A percentile compares a stretch with the other conserved stretches of the same genome.
phyloP scores from a whole-genome alignment of 2,329 filamentous ascomycete species.

The Talaromyces sp. region DNA sequence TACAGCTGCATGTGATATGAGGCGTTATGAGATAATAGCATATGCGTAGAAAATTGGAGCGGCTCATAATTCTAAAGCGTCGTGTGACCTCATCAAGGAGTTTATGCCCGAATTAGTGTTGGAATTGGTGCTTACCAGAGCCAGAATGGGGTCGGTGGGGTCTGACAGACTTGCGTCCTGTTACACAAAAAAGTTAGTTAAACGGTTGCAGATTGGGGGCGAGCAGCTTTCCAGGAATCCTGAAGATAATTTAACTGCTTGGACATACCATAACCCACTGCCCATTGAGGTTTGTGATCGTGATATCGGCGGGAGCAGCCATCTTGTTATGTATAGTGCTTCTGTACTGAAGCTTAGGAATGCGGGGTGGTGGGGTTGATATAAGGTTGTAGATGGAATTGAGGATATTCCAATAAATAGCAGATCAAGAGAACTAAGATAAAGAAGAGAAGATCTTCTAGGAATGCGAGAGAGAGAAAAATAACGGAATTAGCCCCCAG shows the following conservation, averaged over 20 bases:
- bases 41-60: neutral
- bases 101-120: neutral
- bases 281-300: constrained; percentile 68
- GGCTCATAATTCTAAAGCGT: neutral
- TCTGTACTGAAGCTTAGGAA: constrained; percentile 13
- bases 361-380: constrained; percentile 25
- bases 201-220: neutral
- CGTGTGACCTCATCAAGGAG: neutral
- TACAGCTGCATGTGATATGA: neutral
- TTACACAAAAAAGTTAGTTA: neutral
- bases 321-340: constrained; percentile 50
- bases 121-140: constrained; percentile 50
- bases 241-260: neutral
- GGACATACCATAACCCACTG: constrained; percentile 68
- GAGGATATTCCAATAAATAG: neutral
- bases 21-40: neutral
- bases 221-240: too few species aligned
- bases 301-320: constrained; percentile 71
- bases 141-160: constrained; percentile 67
- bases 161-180: constrained; percentile 78
- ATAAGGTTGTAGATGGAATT: neutral
- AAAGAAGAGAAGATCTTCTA: neutral
- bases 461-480: neutral
- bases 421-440: neutral
- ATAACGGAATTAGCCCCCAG: constrained; percentile 1